Conservation (phyloP, 208 protist species). For the Endotrypanum monterogeii region DNA sequence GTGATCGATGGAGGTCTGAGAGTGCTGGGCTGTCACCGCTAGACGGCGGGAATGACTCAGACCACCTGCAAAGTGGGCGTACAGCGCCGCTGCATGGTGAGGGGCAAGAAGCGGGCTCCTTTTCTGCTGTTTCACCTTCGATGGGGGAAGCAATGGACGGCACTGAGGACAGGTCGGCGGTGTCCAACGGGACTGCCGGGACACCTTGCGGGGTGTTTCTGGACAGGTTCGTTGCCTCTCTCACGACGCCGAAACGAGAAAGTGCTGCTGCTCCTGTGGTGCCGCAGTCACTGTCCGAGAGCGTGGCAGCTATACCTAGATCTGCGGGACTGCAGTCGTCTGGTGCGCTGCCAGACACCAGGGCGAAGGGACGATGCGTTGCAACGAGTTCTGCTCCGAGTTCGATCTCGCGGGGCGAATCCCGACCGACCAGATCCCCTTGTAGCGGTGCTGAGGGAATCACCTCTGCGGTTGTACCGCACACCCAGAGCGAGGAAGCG, state of each 20-base stretch:
- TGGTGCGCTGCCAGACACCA: neutral
- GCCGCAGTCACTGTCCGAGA: neutral
- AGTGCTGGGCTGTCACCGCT: neutral
- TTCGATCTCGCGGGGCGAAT: neutral
- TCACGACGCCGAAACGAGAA: neutral
- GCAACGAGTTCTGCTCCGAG: neutral
- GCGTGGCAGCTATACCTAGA: neutral
- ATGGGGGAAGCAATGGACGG: neutral
- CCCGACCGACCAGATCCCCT: neutral
- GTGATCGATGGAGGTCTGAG: neutral
- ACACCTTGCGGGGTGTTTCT: neutral
- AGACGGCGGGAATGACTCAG: neutral
- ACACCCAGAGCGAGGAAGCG: neutral
- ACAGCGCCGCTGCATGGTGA: slow-evolving; percentile 4
- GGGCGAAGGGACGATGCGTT: neutral
- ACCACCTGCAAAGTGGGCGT: neutral
- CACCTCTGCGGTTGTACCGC: neutral
- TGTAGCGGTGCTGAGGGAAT: neutral
- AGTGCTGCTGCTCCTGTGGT: no score
- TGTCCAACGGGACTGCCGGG: neutral
- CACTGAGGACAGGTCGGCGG: neutral
- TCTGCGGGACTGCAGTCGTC: neutral
- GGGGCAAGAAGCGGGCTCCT: slow-evolving; percentile 2
- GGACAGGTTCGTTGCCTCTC: neutral
- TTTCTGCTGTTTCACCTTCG: neutral